Evolutionary conservation across 2,329 filamentous ascomycete species (phyloP), one percentile per base, ranked within the genome.

Genomic region (Rhinocladiella mackenziei): DNA sequence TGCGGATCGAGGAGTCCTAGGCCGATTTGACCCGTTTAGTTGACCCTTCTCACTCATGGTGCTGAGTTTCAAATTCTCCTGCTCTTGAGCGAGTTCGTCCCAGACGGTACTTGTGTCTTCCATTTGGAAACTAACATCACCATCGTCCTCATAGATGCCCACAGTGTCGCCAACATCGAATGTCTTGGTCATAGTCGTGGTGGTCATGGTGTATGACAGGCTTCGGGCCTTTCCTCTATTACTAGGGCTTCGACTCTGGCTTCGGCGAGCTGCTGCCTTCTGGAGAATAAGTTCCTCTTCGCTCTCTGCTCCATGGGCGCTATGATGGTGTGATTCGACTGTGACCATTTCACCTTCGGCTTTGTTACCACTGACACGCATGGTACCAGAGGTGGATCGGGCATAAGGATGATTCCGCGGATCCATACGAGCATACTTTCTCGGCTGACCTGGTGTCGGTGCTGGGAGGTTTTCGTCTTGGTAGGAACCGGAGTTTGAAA

Each of bases 381-480:
- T 55, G 62, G 54, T 57, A 4, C 64, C 67, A 5, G 73, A 76
- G 5, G 73, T 65, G 17, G 74, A 76, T 44, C 82, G 76, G 39
- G 80, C 69, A 65, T 89, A 86, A 8, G 84, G 80, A 63, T 89
- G 79, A 56, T 87, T 84, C 18, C 84, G 80, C 29, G 76, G 77
- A 58, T 89, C 87, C 48, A 81, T 77, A 44, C 87, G 81, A 54
- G 82, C 83, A 11, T 84, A 85, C 74, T 98, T 97, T 51, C 92
- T 81, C 19, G 92, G 92, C 64, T 98, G 92, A 2, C 92, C 92
- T 0, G 92, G 92, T 3, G 92, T 98, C 2, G 92, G 92, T 0
- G 89, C 91, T 2, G 92, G 92, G 4, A 98, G 77, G 58, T 94
- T 94, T 62, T 96, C 89, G 54, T 96, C 89, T 60, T 86, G 79